A percentile compares a stretch with the other conserved stretches of the same genome.
phyloP scores from a whole-genome alignment of 805 yeast genomes.

The Zygotorulaspora florentina region DNA sequence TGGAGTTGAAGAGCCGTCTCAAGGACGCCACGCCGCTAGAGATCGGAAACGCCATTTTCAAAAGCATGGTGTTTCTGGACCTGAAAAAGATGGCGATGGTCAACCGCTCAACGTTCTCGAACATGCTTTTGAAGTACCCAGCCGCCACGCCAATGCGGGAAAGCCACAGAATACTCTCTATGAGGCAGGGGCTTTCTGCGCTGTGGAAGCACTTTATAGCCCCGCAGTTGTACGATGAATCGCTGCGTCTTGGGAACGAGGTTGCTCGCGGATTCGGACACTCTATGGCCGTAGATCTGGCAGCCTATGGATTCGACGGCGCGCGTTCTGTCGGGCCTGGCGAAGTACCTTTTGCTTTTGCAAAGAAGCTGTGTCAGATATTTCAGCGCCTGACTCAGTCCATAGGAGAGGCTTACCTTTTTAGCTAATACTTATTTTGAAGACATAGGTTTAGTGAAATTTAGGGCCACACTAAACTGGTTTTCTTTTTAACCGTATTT shows the following conservation, averaged over 20 bases:
- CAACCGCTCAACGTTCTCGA: neutral
- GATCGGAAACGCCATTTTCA: neutral
- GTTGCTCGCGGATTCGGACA: neutral
- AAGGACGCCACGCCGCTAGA: neutral
- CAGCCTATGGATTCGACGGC: neutral
- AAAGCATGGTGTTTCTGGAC: constrained; percentile 2
- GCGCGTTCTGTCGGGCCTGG: neutral
- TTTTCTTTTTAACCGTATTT: too few relatives aligned
- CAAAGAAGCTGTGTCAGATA: neutral
- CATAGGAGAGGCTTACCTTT: too few relatives aligned
- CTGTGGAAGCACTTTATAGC: neutral
- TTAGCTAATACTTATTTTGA: too few relatives aligned
- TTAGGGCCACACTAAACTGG: too few relatives aligned
- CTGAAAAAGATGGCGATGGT: neutral
- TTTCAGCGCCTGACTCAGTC: neutral
- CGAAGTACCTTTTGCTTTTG: neutral
- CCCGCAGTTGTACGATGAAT: neutral
- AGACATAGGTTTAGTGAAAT: too few relatives aligned
- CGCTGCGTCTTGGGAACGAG: neutral
- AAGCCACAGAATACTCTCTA: neutral
- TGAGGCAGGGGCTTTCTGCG: neutral
- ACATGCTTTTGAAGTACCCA: neutral
- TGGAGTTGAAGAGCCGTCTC: neutral
- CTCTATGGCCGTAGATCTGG: neutral
- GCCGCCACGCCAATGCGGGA: neutral